Conservation (phyloP, 495 filamentous ascomycete genomes). For the Hypoxylon cercidicola region DNA sequence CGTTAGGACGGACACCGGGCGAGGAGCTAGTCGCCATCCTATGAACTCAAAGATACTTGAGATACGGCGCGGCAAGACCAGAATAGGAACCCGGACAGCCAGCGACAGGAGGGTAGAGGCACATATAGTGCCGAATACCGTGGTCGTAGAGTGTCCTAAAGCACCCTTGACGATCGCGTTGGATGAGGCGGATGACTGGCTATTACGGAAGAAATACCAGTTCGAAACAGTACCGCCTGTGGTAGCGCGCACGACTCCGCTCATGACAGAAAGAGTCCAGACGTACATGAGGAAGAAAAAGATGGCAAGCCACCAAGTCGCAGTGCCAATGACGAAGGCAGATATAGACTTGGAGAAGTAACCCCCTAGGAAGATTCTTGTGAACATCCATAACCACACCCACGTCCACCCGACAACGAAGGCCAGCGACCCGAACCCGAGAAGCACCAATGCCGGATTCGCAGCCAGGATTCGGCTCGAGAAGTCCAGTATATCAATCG, state of each 20-base stretch:
- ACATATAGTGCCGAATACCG: slow-evolving; percentile 93
- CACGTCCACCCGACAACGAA: slow-evolving; percentile 88
- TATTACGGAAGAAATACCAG: slow-evolving; percentile 97
- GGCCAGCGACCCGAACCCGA: slow-evolving; percentile 82
- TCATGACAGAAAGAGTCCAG: slow-evolving; percentile 88
- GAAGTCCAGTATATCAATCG: slow-evolving; percentile 90
- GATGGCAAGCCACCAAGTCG: slow-evolving; percentile 89
- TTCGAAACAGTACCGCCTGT: slow-evolving; percentile 96
- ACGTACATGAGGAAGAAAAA: slow-evolving; percentile 94
- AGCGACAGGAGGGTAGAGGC: slow-evolving; percentile 83
- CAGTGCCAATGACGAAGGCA: slow-evolving; percentile 79
- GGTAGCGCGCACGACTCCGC: slow-evolving; percentile 87
- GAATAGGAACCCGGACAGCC: slow-evolving; percentile 83
- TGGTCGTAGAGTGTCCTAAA: slow-evolving; percentile 78
- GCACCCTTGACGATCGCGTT: slow-evolving; percentile 84
- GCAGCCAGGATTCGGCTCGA: slow-evolving; percentile 85
- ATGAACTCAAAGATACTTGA: slow-evolving; percentile 47
- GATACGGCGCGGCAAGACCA: slow-evolving; percentile 81
- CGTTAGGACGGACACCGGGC: slow-evolving; percentile 82
- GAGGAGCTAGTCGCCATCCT: slow-evolving; percentile 67
- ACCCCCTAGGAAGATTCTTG: slow-evolving; percentile 88
- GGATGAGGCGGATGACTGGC: slow-evolving; percentile 77
- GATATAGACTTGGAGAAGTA: slow-evolving; percentile 69
- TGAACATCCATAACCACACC: slow-evolving; percentile 97
- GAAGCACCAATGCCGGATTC: slow-evolving; percentile 81